These are phyloP conservation scores for Sporothrix brasiliensis DNA, from an alignment of 2,329 filamentous ascomycete genomes.

Conservation along the genomic window DNA sequence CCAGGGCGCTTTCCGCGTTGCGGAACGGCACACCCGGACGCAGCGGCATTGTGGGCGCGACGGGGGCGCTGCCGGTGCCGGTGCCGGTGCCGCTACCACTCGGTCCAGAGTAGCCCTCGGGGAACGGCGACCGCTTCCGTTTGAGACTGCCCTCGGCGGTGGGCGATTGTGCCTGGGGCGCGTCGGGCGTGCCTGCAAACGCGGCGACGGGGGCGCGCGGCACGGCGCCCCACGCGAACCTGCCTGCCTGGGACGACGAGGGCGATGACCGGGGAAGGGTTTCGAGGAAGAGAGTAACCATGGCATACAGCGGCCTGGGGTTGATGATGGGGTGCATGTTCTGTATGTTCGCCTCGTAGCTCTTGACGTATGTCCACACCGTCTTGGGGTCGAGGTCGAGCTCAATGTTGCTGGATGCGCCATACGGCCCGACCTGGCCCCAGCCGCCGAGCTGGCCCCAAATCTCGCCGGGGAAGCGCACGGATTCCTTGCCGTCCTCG, in stretches of 20 bases:
- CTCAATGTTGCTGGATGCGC: slow-evolving; percentile 50
- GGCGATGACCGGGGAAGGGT: slow-evolving; percentile 22
- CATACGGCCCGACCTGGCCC: slow-evolving; percentile 58
- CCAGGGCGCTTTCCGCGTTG: slow-evolving; percentile 77
- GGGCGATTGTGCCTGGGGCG: background rate
- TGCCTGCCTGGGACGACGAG: background rate
- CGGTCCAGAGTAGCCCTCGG: slow-evolving; percentile 36
- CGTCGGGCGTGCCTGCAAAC: slow-evolving; percentile 38
- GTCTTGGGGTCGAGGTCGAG: slow-evolving; percentile 57
- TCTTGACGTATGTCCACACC: slow-evolving; percentile 58
- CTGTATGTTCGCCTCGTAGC: slow-evolving; percentile 63
- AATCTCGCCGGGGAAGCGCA: slow-evolving; percentile 48
- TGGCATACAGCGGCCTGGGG: slow-evolving; percentile 55
- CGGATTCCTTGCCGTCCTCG: background rate
- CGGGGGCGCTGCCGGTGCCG: background rate
- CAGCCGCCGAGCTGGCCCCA: slow-evolving; percentile 63
- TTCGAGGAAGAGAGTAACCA: slow-evolving; percentile 58
- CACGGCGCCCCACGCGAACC: slow-evolving; percentile 23
- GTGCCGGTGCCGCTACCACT: slow-evolving; percentile 32
- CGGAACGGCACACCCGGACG: slow-evolving; percentile 59
- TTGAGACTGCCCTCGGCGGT: slow-evolving; percentile 47
- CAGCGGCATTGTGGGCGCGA: slow-evolving; percentile 33
- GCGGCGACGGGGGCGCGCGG: slow-evolving; percentile 38
- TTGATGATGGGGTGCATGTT: slow-evolving; percentile 68
- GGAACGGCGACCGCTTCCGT: slow-evolving; percentile 57